A percentile compares a stretch with the other conserved stretches of the same genome.
These are phyloP conservation scores for Mucuna pruriens DNA, from an alignment of 306 rosid species.

Conservation along the genomic window DNA sequence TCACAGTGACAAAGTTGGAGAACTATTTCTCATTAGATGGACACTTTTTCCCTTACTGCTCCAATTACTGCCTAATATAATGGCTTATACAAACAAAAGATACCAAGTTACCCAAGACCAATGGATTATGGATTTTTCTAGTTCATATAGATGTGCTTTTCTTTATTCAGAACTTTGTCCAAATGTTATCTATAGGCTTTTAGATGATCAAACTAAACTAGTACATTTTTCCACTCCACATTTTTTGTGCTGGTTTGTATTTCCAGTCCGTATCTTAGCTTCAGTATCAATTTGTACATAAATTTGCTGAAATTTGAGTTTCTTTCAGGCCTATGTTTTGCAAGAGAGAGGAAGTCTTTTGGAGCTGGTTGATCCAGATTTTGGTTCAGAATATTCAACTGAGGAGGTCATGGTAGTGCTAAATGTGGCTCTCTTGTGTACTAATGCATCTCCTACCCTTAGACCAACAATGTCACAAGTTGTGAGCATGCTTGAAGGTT, in stretches of 20 bases:
- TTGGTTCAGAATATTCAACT: slow-evolving; percentile 74
- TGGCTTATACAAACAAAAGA: not conserved
- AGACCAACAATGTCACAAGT: slow-evolving; percentile 89
- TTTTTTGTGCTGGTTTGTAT: slow-evolving; percentile 6
- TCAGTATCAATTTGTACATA: not conserved
- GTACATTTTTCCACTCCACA: not conserved
- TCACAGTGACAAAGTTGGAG: not conserved
- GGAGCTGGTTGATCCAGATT: slow-evolving; percentile 88
- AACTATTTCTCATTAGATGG: not conserved
- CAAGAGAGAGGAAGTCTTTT: slow-evolving; percentile 86
- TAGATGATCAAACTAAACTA: slow-evolving; percentile 2
- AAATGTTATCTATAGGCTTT: not conserved
- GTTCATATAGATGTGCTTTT: not conserved
- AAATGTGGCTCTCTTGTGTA: slow-evolving; percentile 86
- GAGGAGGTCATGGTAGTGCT: slow-evolving; percentile 83
- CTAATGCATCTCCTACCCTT: slow-evolving; percentile 94
- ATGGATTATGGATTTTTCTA: not conserved
- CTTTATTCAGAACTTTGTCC: not conserved
- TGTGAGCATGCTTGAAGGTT: slow-evolving; percentile 95
- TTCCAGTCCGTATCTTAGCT: not conserved
- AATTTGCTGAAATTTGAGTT: slow-evolving; percentile 33
- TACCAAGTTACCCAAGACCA: not conserved
- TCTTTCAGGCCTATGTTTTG: slow-evolving; percentile 81
- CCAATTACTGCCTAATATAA: not conserved
- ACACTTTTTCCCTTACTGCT: not conserved